Base-by-base conservation (phyloP, 202 grass and related monocot species). In the Panicum hallii region DNA sequence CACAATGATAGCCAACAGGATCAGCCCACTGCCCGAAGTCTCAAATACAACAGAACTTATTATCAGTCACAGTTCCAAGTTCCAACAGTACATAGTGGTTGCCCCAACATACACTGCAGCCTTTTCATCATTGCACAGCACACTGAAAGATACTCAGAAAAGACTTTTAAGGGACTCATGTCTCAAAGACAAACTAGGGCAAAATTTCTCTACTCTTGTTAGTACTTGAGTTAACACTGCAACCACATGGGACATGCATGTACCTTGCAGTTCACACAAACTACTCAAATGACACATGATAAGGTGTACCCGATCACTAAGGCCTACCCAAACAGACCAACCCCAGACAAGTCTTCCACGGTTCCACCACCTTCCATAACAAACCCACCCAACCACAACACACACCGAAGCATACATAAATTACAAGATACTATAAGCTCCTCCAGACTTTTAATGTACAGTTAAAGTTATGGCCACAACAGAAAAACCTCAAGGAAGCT, bases 381-480 rank as follows among this genome's bases (percentile, higher is more conserved):
- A 79, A 57, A 55, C 11, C 10, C 57, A 48, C 46, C 20, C 7
- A 12, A 12, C n/a, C 41, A 15, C 12, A 36, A 85, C 19, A 77
- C 40, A n/a, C 48, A 77, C 10, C 22, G 9, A 57, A 60, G 49
- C 57, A 78, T 65, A 58, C 30, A 72, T 58, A 85, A 78, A 81
- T 81, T 81, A 81, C 77, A 82, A 53, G 65, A 74, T 85, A 48
- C 48, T 81, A 66, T 85, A 76, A 36, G 48, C 66, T 85, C 81
- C 81, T 8, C 77, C 65, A 44, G 72, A 67, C 81, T 52, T 61
- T 81, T 87, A 89, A 89, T 92, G 84, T 90, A 92, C 87, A 92
- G 72, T 78, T 84, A 28, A 77, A 75, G 52, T 80, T 72, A 50
- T 47, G 60, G 54, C 84, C 32, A 28, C 79, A 40, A 56, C 52